Conservation (phyloP, 176 grass and related monocot species). For the Musa schizocarpa region DNA sequence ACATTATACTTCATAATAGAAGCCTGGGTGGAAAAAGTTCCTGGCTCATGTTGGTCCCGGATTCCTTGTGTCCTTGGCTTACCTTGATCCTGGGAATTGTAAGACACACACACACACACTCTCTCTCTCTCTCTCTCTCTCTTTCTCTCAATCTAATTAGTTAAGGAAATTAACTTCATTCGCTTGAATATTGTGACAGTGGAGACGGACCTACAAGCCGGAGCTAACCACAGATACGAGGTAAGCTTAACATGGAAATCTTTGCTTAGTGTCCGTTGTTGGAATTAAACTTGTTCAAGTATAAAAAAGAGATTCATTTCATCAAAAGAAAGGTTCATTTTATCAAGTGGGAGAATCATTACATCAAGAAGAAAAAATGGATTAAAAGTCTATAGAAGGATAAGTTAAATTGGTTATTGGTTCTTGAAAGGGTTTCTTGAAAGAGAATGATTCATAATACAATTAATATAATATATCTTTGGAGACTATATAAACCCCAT, state of each 20-base stretch:
- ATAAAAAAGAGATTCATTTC: too few species aligned
- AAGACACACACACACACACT: background rate
- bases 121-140: background rate
- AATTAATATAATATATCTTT: too few species aligned
- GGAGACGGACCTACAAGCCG: constrained; percentile 89
- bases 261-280: too few species aligned
- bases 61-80: constrained; percentile 91
- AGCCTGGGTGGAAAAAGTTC: constrained; percentile 66
- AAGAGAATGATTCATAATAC: too few species aligned
- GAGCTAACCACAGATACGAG: constrained; percentile 77
- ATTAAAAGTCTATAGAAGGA: too few species aligned
- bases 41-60: constrained; percentile 74
- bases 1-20: constrained; percentile 18
- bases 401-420: too few species aligned
- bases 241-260: constrained; percentile 8
- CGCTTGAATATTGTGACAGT: constrained; percentile 24
- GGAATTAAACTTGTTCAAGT: too few species aligned
- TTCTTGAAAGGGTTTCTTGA: too few species aligned
- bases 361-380: too few species aligned
- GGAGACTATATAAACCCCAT: too few species aligned
- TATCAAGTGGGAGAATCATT: too few species aligned
- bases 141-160: background rate
- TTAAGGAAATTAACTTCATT: background rate
- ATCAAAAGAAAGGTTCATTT: too few species aligned
- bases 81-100: constrained; percentile 92